Base-by-base conservation (phyloP, 2,329 filamentous ascomycete species). In the Aureobasidium sp. region DNA sequence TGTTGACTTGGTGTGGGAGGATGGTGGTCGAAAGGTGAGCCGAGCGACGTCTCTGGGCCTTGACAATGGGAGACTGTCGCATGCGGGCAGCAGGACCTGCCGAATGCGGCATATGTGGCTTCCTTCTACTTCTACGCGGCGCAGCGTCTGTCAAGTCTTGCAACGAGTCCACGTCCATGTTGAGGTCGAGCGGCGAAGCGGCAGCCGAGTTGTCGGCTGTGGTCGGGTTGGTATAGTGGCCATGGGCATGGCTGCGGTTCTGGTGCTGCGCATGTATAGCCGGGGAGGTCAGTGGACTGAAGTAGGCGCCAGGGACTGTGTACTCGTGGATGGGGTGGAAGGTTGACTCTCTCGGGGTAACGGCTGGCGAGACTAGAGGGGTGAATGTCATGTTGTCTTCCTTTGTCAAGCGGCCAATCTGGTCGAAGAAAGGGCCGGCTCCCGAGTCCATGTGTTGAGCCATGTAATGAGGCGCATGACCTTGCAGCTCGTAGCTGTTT, bases 221-320 rank as follows among this genome's bases (percentile, higher is more conserved):
- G 81, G 86, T 73, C 77, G 85, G 57, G 73, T 78, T 67, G 71
- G 77, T 66, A 66, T 74, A 70, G 74, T 78, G 64, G 69, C 78
- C 69, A 72, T 70, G 66, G 33, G 67, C 70, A 15, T 63, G 62
- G 54, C 70, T 70, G 66, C 65, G 72, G 70, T 62, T 50, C 76
- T 77, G 72, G 73, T 72, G 29, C 64, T 78, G 88, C 1, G 89
- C 88, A 72, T 89, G 87, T 19, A 94, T 78, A 3, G 89, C 89
- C 1, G 90, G 90, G 17, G 90, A 94, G 5, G 88, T 91, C 53
- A 94, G 79, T 11, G 90, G 90, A 70, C 89, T 94, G 72, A 94
- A 92, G 75, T 91, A 93, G 37, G 88, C 83, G 39, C 83, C 83
- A 0, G 87, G 85, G 3, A 89, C 80, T 6, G 82, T 81, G 68